A percentile compares a stretch with the other conserved stretches of the same genome.
Evolutionary conservation across 768 basidiomycete genomes (phyloP).

Genomic region (Termitomyces sp.): DNA sequence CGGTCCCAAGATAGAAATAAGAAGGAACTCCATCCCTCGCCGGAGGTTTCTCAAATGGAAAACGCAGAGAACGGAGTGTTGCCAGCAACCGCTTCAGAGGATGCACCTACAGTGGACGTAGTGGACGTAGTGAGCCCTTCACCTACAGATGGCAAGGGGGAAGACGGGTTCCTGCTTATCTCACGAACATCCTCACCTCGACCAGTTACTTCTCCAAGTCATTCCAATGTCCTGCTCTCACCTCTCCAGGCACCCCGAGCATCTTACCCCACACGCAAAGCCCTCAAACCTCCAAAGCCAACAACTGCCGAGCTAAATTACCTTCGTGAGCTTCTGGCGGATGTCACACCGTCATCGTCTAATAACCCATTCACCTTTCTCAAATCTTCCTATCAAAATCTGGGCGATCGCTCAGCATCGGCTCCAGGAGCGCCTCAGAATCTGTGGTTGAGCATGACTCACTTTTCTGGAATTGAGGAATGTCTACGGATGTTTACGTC

Average conservation of each 20-base stretch:
- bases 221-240: background rate
- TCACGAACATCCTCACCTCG: slow-evolving; percentile 9
- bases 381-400: slow-evolving; percentile 23
- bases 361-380: slow-evolving; percentile 47
- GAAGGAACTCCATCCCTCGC: slow-evolving; percentile 1
- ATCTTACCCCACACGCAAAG: slow-evolving; percentile 29
- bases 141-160: background rate
- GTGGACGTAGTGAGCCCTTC: slow-evolving; percentile 8
- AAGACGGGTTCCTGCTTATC: background rate
- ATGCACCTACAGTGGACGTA: slow-evolving; percentile 2
- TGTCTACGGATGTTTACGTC: slow-evolving; percentile 84
- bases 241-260: background rate
- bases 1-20: slow-evolving; percentile 26
- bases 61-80: slow-evolving; percentile 6
- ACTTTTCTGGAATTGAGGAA: slow-evolving; percentile 65
- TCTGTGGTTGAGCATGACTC: slow-evolving; percentile 40
- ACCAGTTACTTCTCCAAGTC: slow-evolving; percentile 13
- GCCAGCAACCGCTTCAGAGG: slow-evolving; percentile 1
- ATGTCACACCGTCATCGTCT: slow-evolving; percentile 40
- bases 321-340: slow-evolving; percentile 63
- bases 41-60: slow-evolving; percentile 5
- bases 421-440: slow-evolving; percentile 20
- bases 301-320: slow-evolving; percentile 58
- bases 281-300: slow-evolving; percentile 50
- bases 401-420: slow-evolving; percentile 10